Percentiles rank a stretch among this genome's conserved stretches.
Conservation (phyloP, 2,329 filamentous ascomycete species). For the Fusarium agapanthi region DNA sequence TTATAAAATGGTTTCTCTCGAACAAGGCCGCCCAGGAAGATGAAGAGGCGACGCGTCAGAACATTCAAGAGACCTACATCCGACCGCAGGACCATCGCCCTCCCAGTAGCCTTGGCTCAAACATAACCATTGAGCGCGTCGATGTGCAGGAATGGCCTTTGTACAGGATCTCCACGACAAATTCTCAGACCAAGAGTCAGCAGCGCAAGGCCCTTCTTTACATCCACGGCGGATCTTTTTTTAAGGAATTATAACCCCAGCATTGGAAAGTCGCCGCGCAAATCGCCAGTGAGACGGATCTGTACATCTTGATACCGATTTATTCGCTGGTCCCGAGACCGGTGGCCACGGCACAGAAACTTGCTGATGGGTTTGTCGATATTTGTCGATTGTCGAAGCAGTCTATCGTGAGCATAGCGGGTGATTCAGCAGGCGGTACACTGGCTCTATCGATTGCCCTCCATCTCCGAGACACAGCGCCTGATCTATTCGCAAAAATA, state of each 20-base stretch:
- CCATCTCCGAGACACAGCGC: background rate
- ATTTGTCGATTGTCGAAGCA: background rate
- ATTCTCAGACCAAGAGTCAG: background rate
- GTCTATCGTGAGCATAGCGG: background rate
- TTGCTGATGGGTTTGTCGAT: background rate
- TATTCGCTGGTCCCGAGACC: constrained; percentile 1
- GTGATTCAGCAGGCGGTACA: background rate
- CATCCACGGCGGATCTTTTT: background rate
- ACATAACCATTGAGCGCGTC: background rate
- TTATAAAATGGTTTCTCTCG: background rate
- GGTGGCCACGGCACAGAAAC: background rate
- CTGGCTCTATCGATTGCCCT: background rate
- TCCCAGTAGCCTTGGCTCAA: background rate
- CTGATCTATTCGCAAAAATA: background rate
- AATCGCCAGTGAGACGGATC: background rate
- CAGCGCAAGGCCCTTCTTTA: background rate
- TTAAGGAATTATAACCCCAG: background rate
- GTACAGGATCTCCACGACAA: background rate
- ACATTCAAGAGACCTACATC: background rate
- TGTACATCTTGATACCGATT: background rate
- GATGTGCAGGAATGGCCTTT: background rate
- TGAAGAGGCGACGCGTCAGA: background rate
- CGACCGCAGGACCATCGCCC: background rate
- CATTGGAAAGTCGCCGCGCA: background rate
- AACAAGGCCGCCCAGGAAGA: background rate